Conservation (phyloP, 805 yeast genomes). For the Brettanomyces naardenensis region DNA sequence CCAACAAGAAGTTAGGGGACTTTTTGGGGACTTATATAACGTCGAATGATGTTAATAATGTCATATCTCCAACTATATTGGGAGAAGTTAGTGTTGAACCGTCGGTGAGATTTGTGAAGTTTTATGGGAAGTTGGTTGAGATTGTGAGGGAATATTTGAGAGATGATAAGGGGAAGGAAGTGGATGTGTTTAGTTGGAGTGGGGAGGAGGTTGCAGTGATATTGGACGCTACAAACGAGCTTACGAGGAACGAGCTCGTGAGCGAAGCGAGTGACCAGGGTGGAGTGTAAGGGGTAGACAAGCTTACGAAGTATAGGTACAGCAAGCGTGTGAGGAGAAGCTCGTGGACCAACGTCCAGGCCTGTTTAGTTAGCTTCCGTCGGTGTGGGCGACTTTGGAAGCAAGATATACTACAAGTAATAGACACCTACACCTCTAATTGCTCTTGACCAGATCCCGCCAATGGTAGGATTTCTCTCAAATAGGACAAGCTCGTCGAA, state of each 20-base stretch:
- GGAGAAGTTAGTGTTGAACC: conserved; percentile 47
- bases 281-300: too few relatives aligned
- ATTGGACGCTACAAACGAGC: conserved; percentile 53
- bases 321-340: too few relatives aligned
- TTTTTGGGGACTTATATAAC: conserved; percentile 55
- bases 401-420: too few relatives aligned
- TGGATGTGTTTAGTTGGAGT: conserved; percentile 41
- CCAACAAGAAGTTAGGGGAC: conserved; percentile 38
- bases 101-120: conserved; percentile 39
- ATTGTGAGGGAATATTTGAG: conserved; percentile 32
- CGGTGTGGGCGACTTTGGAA: too few relatives aligned
- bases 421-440: conserved; percentile 6
- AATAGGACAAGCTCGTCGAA: conserved; percentile 30
- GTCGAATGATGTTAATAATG: conserved; percentile 45
- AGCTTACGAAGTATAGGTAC: too few relatives aligned
- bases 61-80: conserved; percentile 57
- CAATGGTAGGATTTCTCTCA: conserved; percentile 31
- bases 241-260: background rate
- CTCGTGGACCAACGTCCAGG: too few relatives aligned
- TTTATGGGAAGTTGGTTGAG: conserved; percentile 32
- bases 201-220: conserved; percentile 57
- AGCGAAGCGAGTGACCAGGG: too few relatives aligned
- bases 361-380: too few relatives aligned
- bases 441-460: conserved; percentile 33
- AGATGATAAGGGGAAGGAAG: conserved; percentile 17